Base-by-base conservation (phyloP, 345 rosid species). In the Arabis hirsuta region DNA sequence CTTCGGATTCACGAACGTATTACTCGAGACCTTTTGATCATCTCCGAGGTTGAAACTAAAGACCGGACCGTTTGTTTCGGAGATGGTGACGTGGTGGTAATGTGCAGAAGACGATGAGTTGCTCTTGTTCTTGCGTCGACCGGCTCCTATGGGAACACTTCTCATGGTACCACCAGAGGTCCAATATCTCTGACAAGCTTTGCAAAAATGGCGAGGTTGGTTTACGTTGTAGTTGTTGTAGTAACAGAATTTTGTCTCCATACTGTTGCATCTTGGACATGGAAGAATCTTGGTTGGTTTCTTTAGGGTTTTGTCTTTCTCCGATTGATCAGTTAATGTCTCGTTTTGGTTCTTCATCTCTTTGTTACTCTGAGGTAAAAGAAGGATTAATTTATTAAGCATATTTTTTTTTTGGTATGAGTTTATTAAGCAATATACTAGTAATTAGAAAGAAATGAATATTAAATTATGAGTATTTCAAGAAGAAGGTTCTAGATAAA, bases 161-260 rank as follows among this genome's bases (percentile, higher is more conserved):
- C 98, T 90, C 98, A 92, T 90, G 63, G 93, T 85, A 20, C 98
- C 98, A 12, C 98, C 96, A 0, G 91, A 87, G 8, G 96, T 92
- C 96, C 96, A 92, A 52, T 92, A 92, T 73, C 98, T 84, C 66
- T 92, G 98, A 79, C 98, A 92, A 55, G 91, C 86, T 79, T 87
- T 92, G 84, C 98, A 92, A 79, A 90, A 92, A 84, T 92, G 91
- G 57, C 96, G 84, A 6, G 98, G 98, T 71, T 92, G 96, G 69
- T 90, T 92, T 63, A 90, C 80, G 73, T 88, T 92, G 84, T 92
- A 92, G 52, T 92, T 92, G 81, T 92, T 92, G 80, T 86, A 92
- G 55, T 92, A 90, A 69, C 96, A 90, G 79, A 92, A 90, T 55
- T 92, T 90, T n/a, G 98, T 92, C 27, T 92, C 96, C 86, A 83